Percentiles rank a stretch among this genome's conserved stretches.
Conservation (phyloP, 768 basidiomycete genomes). For the Termitomyces sp. region DNA sequence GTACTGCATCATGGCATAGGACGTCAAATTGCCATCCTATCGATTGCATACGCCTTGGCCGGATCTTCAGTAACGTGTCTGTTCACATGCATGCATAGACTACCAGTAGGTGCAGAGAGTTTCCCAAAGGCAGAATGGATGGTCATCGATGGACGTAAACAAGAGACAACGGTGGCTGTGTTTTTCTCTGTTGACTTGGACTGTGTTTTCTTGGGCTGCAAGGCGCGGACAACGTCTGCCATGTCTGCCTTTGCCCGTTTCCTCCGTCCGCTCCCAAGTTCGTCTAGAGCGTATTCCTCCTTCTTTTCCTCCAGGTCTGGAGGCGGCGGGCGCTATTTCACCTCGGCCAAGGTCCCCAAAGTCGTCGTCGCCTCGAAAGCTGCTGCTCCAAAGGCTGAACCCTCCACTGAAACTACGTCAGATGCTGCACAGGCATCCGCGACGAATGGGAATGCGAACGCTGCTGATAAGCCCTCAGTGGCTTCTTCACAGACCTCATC, state of each 20-base stretch:
- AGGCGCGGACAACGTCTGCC: constrained; percentile 9
- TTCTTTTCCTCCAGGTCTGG: constrained; percentile 80
- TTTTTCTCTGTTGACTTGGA: constrained; percentile 4
- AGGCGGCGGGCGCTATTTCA: constrained; percentile 65
- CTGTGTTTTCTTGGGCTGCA: not conserved
- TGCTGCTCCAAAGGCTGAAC: constrained; percentile 26
- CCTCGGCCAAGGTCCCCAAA: constrained; percentile 67
- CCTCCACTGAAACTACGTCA: constrained; percentile 18
- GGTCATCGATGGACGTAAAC: not conserved
- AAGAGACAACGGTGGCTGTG: constrained; percentile 16
- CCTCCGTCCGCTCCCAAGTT: constrained; percentile 42
- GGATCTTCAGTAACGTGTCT: not conserved
- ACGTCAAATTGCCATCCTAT: not conserved
- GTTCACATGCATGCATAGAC: not conserved
- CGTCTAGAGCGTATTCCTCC: constrained; percentile 66
- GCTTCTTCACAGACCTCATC: constrained; percentile 3
- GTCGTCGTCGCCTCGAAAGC: constrained; percentile 31
- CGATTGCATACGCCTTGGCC: too few relatives aligned
- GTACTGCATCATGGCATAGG: not conserved
- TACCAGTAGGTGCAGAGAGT: not conserved
- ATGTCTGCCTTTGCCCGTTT: constrained; percentile 56
- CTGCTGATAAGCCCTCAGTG: constrained; percentile 10
- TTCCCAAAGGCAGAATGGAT: not conserved
- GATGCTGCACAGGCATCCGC: constrained; percentile 18
- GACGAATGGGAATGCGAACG: constrained; percentile 4